phyloP scores from a whole-genome alignment of 495 filamentous ascomycete genomes.

The Glonium stellatum region DNA sequence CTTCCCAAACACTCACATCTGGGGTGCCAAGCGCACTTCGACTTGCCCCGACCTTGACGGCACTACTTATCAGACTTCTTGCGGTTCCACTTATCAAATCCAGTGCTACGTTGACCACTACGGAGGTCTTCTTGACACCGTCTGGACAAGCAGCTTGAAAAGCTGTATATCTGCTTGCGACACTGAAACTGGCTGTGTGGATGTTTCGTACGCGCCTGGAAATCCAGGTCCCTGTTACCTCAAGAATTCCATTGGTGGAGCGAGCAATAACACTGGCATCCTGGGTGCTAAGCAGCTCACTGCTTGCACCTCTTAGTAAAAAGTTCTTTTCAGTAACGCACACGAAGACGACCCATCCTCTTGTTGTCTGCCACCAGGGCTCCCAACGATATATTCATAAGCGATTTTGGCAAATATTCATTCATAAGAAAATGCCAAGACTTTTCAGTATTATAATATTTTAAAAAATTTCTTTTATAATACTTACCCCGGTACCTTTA shows the following conservation, averaged over 20 bases:
- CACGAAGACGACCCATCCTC: no score
- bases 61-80: background rate
- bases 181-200: background rate
- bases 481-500: no score
- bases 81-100: background rate
- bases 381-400: no score
- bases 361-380: no score
- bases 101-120: background rate
- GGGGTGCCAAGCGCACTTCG: background rate
- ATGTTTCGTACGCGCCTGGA: background rate
- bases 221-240: background rate
- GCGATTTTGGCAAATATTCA: no score
- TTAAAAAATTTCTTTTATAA: no score
- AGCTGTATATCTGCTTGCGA: background rate
- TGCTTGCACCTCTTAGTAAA: no score
- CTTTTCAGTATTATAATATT: no score
- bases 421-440: no score
- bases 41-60: background rate
- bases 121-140: background rate
- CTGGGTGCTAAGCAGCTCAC: no score
- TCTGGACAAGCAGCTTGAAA: background rate
- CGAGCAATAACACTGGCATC: background rate
- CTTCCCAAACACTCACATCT: background rate
- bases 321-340: no score
- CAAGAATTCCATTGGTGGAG: background rate